Conservation (phyloP, 2,329 filamentous ascomycete genomes). For the Nectriaceae sp. region DNA sequence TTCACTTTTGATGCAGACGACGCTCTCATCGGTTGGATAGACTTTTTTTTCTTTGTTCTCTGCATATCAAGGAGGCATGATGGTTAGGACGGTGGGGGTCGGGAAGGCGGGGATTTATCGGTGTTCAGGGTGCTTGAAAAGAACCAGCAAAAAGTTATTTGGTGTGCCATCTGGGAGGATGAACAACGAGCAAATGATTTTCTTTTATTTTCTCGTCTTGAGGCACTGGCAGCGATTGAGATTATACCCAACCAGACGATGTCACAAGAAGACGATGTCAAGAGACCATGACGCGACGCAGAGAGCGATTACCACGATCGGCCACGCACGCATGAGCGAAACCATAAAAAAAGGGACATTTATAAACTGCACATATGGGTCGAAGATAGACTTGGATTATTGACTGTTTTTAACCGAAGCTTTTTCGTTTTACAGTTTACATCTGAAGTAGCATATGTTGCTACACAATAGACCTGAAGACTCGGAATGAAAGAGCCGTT, state of each 20-base stretch:
- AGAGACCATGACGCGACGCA: slow-evolving; percentile 3
- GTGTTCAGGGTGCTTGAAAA: slow-evolving; percentile 16
- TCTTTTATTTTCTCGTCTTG: background rate
- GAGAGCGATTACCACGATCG: background rate
- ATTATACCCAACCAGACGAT: slow-evolving; percentile 10
- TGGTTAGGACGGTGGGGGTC: slow-evolving; percentile 8
- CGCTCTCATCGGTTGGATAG: slow-evolving; percentile 19
- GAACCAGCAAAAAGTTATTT: no score
- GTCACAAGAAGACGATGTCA: no score
- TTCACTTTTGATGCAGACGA: slow-evolving; percentile 23
- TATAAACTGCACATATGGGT: slow-evolving; percentile 20
- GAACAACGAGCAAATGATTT: background rate
- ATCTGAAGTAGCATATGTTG: no score
- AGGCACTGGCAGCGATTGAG: background rate
- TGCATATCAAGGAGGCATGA: slow-evolving; percentile 6
- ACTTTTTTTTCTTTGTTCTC: slow-evolving; percentile 4
- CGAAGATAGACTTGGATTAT: slow-evolving; percentile 24
- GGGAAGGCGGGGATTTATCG: slow-evolving; percentile 12
- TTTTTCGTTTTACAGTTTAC: no score
- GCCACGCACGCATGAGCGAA: slow-evolving; percentile 4
- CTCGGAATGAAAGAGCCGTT: no score
- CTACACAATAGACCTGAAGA: no score
- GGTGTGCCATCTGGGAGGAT: background rate
- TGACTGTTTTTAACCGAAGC: no score
- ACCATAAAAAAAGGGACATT: slow-evolving; percentile 15